phyloP scores from a whole-genome alignment of 495 filamentous ascomycete genomes.

The Paragyromitra xinjiangensis region DNA sequence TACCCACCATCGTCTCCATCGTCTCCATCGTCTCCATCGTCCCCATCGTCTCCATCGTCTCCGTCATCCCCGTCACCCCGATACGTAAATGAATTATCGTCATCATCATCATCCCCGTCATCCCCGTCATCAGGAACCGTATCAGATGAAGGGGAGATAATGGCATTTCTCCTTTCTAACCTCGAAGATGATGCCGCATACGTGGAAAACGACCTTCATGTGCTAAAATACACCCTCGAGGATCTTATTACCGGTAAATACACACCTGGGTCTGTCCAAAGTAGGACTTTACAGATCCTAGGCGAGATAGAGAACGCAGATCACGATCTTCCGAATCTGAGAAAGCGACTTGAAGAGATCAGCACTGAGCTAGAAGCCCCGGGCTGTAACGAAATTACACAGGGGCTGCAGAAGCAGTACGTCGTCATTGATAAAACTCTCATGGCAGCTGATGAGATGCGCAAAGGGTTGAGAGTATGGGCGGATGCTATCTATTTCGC shows the following conservation, averaged over 20 bases:
- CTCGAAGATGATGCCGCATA: slow-evolving; percentile 34
- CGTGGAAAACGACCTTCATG: slow-evolving; percentile 29
- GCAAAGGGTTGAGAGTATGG: slow-evolving; percentile 4
- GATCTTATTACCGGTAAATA: neutral
- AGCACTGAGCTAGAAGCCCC: slow-evolving; percentile 11
- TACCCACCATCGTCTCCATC: neutral
- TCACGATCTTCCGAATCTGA: neutral
- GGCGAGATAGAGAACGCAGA: neutral
- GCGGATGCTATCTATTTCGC: slow-evolving; percentile 18
- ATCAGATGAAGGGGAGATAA: neutral
- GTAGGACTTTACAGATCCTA: neutral
- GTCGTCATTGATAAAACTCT: slow-evolving; percentile 33
- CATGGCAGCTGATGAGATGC: slow-evolving; percentile 35
- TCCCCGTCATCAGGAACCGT: neutral
- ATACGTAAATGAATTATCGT: too few species aligned
- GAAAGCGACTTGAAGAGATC: neutral
- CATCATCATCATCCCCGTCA: neutral
- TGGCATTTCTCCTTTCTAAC: neutral
- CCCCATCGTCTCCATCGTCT: neutral
- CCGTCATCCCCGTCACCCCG: neutral
- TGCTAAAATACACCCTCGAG: slow-evolving; percentile 16
- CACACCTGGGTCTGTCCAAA: neutral
- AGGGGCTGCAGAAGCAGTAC: slow-evolving; percentile 9
- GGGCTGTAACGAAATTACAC: neutral
- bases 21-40: neutral